A percentile compares a stretch with the other conserved stretches of the same genome.
phyloP scores from a whole-genome alignment of 2,329 filamentous ascomycete species.

The Zymoseptoria tritici region DNA sequence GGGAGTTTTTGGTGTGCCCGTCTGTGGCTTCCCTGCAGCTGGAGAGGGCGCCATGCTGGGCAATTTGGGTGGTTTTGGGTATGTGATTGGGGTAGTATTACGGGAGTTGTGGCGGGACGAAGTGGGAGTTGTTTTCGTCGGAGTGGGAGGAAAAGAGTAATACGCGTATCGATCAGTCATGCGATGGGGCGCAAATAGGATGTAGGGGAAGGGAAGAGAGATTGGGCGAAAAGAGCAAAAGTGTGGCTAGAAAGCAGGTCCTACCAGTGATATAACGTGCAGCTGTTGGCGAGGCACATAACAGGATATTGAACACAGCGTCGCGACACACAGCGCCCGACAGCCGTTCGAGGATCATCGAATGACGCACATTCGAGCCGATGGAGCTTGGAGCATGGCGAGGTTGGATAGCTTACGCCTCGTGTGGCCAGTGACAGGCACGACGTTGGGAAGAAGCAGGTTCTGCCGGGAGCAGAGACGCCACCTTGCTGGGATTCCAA shows the following conservation, averaged over 20 bases:
- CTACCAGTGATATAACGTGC: constrained; percentile 15
- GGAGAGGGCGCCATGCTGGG: constrained; percentile 41
- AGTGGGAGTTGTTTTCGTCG: constrained; percentile 38
- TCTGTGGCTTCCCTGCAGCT: constrained; percentile 40
- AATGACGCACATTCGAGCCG: constrained; percentile 5
- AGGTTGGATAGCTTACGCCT: constrained; percentile 21
- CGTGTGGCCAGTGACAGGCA: constrained; percentile 20
- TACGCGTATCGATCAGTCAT: constrained; percentile 46
- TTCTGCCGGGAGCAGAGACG: constrained; percentile 11
- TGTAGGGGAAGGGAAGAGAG: constrained; percentile 11
- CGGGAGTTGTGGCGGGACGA: constrained; percentile 21
- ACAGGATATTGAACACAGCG: constrained; percentile 3
- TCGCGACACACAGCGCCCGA: constrained; percentile 2
- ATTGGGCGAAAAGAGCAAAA: constrained; percentile 3
- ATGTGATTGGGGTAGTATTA: constrained; percentile 26
- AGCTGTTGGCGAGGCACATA: constrained; percentile 8
- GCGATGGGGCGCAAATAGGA: constrained; percentile 25
- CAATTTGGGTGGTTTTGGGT: constrained; percentile 21
- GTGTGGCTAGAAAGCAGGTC: constrained; percentile 15
- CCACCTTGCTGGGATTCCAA: not conserved
- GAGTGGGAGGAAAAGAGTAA: constrained; percentile 46
- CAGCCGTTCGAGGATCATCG: constrained; percentile 11
- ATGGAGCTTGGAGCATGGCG: constrained; percentile 4
- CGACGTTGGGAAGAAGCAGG: constrained; percentile 15
- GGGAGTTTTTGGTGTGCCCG: constrained; percentile 42